A percentile compares a stretch with the other conserved stretches of the same genome.
These are phyloP conservation scores for Termitomyces sp. DNA, from an alignment of 768 basidiomycete genomes.

Conservation along the genomic window DNA sequence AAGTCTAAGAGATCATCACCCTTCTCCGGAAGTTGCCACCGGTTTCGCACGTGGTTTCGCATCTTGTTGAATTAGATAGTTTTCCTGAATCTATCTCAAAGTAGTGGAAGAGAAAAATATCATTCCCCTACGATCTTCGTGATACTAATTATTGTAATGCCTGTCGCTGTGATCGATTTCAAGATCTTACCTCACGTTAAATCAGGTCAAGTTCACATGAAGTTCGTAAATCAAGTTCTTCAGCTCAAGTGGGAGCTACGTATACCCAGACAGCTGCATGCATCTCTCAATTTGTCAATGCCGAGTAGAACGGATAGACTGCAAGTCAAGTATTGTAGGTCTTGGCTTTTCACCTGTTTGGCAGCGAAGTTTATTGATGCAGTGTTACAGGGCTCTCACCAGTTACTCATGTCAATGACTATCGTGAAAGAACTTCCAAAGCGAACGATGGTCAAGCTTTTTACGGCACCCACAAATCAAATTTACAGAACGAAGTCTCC, in stretches of 20 bases:
- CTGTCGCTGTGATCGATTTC: too few relatives aligned
- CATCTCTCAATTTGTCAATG: too few relatives aligned
- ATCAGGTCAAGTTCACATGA: too few relatives aligned
- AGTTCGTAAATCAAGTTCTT: too few relatives aligned
- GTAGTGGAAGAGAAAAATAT: too few relatives aligned
- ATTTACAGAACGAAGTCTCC: slow-evolving; percentile 17
- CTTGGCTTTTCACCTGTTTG: slow-evolving; percentile 13
- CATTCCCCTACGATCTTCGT: too few relatives aligned
- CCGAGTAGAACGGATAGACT: slow-evolving; percentile 18
- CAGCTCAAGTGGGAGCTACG: neutral
- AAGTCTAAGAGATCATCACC: neutral
- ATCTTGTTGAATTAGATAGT: too few relatives aligned
- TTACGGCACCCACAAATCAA: slow-evolving; percentile 18
- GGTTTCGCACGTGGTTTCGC: neutral
- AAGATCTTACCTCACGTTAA: too few relatives aligned
- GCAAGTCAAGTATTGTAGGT: neutral
- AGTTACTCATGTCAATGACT: too few relatives aligned
- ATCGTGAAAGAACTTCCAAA: slow-evolving; percentile 13
- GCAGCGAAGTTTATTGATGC: slow-evolving; percentile 11
- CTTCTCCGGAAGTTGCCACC: neutral
- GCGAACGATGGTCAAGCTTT: slow-evolving; percentile 9
- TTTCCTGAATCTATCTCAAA: too few relatives aligned
- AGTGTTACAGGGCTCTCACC: slow-evolving; percentile 9
- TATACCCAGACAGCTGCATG: too few relatives aligned
- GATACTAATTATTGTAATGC: too few relatives aligned